Evolutionary conservation across 805 yeast genomes (phyloP), one percentile per base, ranked within the genome.

Genomic region (Cyberlindnera mississippiensis): DNA sequence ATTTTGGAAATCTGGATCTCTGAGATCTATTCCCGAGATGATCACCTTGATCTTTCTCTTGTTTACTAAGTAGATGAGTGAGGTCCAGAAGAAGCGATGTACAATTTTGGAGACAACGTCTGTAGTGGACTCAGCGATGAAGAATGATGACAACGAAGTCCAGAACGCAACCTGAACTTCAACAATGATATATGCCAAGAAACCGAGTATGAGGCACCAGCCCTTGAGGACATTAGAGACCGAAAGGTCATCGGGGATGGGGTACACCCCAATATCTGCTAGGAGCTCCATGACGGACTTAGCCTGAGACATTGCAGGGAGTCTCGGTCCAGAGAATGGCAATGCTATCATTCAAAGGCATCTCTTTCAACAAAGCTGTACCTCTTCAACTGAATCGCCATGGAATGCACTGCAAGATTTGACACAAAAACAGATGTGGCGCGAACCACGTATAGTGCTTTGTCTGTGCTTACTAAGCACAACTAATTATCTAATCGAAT

Each of bases 1-100:
- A 6, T 47, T 47, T 27, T 47, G 51, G 8, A 37, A 33, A 11
- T 29, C 44, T n/a, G 48, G 47, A 20, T 55, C 56, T 29, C 46
- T 50, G 37, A 56, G 48, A 32, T 57, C 52, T 7, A 56, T 27
- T 2, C 60, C 62, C 18, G 54, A 47, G n/a, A 56, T 49, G 10
- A 55, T 53, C 20, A 57, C 52, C 35, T 53, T 56, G 19, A 57
- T 42, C 39, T 55, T 52, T 11, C 50, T 47, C 41, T 50, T 55
- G 37, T 45, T 48, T 13, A 57, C 52, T 37, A 56, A 44, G 39
- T 48, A 49, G 9, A 51, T 16, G 12, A 52, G 34, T 7, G 33
- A 17, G 3, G 32, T 42, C 59, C 59, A 55, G 29, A 55, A 49
- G n/a, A 29, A n/a, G 7, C 44, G 41, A 6, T 43, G 38, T 8